phyloP scores from a whole-genome alignment of 176 grass and related monocot species.

The Eragrostis nindensis region DNA sequence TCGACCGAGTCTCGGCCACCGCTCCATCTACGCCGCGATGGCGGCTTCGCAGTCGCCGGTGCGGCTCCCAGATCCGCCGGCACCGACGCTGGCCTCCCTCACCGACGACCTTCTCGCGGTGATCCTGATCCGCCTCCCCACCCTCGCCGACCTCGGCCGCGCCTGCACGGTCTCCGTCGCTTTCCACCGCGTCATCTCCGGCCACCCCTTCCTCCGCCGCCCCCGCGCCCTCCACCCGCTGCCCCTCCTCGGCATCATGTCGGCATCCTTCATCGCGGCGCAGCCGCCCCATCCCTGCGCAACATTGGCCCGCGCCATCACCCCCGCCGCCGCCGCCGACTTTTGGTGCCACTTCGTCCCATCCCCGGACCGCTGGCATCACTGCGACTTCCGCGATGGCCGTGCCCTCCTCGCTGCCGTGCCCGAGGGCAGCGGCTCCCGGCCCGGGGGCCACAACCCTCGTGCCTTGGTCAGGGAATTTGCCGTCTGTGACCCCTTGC shows the following conservation, averaged over 20 bases:
- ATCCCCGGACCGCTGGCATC: not conserved
- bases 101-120: constrained; percentile 3
- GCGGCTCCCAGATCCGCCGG: no score
- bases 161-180: not conserved
- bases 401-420: not conserved
- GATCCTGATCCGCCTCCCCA: constrained; percentile 7
- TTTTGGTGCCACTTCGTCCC: constrained; percentile 24
- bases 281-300: constrained; percentile 19
- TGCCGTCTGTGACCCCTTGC: constrained; percentile 26
- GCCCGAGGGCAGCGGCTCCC: not conserved
- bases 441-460: not conserved
- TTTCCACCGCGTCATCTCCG: constrained; percentile 18
- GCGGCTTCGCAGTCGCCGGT: no score
- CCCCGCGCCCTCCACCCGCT: constrained; percentile 17
- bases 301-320: no score
- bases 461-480: not conserved
- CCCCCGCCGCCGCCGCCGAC: not conserved
- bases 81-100: not conserved
- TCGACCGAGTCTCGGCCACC: no score
- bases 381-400: constrained; percentile 2
- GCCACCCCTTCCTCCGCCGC: constrained; percentile 10
- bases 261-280: not conserved
- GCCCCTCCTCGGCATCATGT: not conserved
- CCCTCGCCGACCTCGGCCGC: not conserved
- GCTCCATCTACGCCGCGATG: no score